Evolutionary conservation across 1,284 basidiomycete species (phyloP), one percentile per base, ranked within the genome.

Genomic region (Austroboletus novae-zelandiae): DNA sequence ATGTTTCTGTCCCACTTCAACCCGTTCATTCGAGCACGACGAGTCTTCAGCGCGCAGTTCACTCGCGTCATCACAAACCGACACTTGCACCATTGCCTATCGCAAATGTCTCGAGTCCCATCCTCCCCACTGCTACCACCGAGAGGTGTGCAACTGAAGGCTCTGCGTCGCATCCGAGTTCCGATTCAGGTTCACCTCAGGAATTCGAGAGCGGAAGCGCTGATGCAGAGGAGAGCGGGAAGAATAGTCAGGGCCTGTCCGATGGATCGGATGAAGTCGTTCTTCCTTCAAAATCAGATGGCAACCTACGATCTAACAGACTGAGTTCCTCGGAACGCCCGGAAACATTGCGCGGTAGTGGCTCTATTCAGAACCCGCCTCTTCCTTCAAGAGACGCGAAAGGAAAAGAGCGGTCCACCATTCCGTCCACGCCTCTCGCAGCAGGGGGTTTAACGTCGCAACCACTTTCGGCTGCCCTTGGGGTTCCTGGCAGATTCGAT

Each of bases 1-100:
- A 56, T n/a, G 35, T 52, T 35, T 67, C 62, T 18, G 55, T 47
- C 7, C 60, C 67, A 2, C 47, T 56, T 43, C 59, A 53, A 29
- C 37, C 44, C 11, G 30, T 30, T 39, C 27, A 27, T 44, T 43
- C 46, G 18, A 54, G 31, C 18, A 40, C 34, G 14, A 11, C 17
- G 20, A 23, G 13, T 9, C 27, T 17, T 37, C 55, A 45, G 35
- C 50, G 32, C 18, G 9, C 40, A 2, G 14, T 35, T 30, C 45
- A 35, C 34, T 34, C 43, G 23, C 44, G 20, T n/a, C 43, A 45
- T 8, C 34, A 48, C n/a, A 56, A 53, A 36, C 40, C 39, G n/a
- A 45, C 27, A 1, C 42, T 51, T 31, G 57, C 44, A 4, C 45
- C 51, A 5, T 63, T 63, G 2, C 41, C 56, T 34, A 41, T 51